Evolutionary conservation across 2,329 filamentous ascomycete genomes (phyloP), one percentile per base, ranked within the genome.

Genomic region (Beauveria brongniartii): DNA sequence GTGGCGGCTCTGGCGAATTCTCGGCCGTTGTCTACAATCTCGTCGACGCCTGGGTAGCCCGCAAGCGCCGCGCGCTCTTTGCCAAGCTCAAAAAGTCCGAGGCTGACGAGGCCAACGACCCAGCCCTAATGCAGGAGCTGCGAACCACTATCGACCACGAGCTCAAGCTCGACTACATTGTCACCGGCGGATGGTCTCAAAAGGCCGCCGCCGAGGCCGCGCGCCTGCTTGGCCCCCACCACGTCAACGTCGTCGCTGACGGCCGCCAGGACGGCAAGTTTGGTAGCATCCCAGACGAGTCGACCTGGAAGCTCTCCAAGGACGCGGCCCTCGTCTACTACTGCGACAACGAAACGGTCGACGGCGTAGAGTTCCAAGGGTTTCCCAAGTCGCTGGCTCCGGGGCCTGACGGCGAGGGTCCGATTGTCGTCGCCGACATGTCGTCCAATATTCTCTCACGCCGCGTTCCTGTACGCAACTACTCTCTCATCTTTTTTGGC

Each of bases 311-410:
- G 40, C 80, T 94, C 8, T 89, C 85, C 46, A 79, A 84, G 66
- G 79, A 84, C 43, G 78, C 87, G 10, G 84, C 91, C 0, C 80
- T 96, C 68, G 88, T 93, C 2, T 97, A 97, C 75, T 92, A 86
- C 73, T 96, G 93, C 73, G 89, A 92, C 73, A 97, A 97, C 68
- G 92, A 97, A 79, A 96, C 91, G 0, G 91, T 95, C 6, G 91
- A 96, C 69, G 92, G 92, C 40, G 91, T 97, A 20, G 93, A 97
- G 71, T 96, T 95, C 67, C 91, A 88, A 6, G 75, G 68, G n/a
- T 84, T 85, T 69, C 93, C 93, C 26, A 76, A 86, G 64, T 72
- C 74, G 8, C 79, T 95, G 26, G 82, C 83, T 54, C 75, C 82
- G 12, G 74, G 74, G 7, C 74, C 79, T 1, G 82, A 86, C 55